Conservation (phyloP, 768 basidiomycete genomes). For the Mycena epipterygia region DNA sequence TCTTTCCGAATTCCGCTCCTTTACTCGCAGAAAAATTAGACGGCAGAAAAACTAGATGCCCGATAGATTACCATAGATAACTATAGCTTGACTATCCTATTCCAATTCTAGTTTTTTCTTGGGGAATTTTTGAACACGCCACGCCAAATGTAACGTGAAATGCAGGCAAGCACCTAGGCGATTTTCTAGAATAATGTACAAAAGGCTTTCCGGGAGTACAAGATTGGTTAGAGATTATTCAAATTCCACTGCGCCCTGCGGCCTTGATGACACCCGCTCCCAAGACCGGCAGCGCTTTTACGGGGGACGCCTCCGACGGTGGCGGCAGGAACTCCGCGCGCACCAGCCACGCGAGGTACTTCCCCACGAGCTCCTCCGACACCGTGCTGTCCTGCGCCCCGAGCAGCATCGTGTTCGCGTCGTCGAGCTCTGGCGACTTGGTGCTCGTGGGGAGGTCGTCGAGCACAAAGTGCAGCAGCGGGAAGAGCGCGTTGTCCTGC, state of each 20-base stretch:
- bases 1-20: conserved; percentile 5
- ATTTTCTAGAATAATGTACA: conserved; percentile 18
- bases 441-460: conserved; percentile 98
- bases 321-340: conserved; percentile 83
- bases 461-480: conserved; percentile 95
- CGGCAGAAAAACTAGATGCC: conserved; percentile 15
- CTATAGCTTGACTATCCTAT: conserved; percentile 14
- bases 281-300: conserved; percentile 66
- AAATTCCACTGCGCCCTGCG: conserved; percentile 73
- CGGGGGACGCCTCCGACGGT: conserved; percentile 55
- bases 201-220: background rate
- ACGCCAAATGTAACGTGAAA: background rate
- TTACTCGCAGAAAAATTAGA: conserved; percentile 3
- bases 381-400: conserved; percentile 70
- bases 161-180: background rate
- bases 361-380: conserved; percentile 80
- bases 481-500: conserved; percentile 98
- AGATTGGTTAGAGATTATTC: conserved; percentile 52
- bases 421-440: conserved; percentile 92
- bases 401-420: conserved; percentile 85
- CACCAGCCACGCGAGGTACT: conserved; percentile 94
- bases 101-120: background rate
- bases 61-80: conserved; percentile 8
- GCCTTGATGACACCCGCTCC: conserved; percentile 63
- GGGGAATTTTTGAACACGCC: background rate